Conservation (phyloP, 129 eudicot genomes). For the Flaveria bidentis region DNA sequence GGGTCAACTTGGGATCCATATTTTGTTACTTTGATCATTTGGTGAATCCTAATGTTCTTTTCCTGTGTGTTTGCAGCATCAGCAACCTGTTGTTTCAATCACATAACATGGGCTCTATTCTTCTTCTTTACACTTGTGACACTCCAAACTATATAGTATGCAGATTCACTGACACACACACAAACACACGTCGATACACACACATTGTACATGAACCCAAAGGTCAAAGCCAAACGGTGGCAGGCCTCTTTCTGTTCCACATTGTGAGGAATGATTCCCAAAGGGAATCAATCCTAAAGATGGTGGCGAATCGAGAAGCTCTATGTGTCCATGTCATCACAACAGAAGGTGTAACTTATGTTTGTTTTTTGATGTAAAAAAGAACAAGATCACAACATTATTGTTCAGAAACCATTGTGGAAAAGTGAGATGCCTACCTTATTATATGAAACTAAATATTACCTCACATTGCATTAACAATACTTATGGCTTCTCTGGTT, state of each 20-base stretch:
- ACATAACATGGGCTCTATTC: constrained; percentile 31
- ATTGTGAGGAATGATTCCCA: constrained; percentile 40
- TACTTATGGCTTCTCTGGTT: background rate
- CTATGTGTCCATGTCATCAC: constrained; percentile 27
- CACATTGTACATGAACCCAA: constrained; percentile 35
- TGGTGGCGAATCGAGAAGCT: constrained; percentile 31
- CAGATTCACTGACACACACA: constrained; percentile 18
- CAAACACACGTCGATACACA: constrained; percentile 5
- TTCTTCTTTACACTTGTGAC: constrained; percentile 33
- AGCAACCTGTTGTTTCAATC: constrained; percentile 29
- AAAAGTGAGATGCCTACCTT: constrained; percentile 20
- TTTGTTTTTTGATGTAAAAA: constrained; percentile 27
- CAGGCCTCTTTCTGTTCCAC: constrained; percentile 52
- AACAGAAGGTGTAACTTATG: constrained; percentile 35
- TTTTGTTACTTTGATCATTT: constrained; percentile 12
- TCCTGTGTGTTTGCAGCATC: constrained; percentile 44
- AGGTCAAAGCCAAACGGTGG: constrained; percentile 80
- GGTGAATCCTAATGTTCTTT: constrained; percentile 6
- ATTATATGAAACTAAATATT: constrained; percentile 20
- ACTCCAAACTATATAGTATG: constrained; percentile 35
- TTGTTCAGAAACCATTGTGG: constrained; percentile 26
- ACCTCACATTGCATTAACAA: constrained; percentile 12
- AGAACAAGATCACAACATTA: constrained; percentile 29
- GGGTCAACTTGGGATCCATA: background rate
- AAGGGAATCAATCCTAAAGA: constrained; percentile 45